phyloP scores from a whole-genome alignment of 345 rosid genomes.

The Gossypium rotundifolium region DNA sequence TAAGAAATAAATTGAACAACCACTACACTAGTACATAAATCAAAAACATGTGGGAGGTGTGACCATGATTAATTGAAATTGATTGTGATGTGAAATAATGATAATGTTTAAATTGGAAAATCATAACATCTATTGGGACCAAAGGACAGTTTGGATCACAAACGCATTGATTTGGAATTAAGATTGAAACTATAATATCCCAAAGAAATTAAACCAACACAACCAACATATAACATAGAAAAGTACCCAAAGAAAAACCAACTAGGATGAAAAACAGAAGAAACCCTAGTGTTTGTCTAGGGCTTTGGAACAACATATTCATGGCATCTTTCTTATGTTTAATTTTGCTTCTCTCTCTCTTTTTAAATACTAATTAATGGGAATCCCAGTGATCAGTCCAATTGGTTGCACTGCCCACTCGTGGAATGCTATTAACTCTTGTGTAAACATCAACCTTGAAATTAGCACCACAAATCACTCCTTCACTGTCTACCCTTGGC shows the following conservation, averaged over 20 bases:
- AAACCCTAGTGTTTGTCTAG: background rate
- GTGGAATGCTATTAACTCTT: conserved; percentile 58
- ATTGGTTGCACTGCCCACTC: conserved; percentile 79
- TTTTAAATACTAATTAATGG: background rate
- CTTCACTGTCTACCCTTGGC: conserved; percentile 90
- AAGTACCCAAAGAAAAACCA: background rate
- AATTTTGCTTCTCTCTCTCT: background rate
- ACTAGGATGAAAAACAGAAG: background rate
- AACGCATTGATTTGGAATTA: no score
- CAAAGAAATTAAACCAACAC: background rate
- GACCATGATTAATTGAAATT: no score
- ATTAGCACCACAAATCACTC: conserved; percentile 74
- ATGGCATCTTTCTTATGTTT: background rate
- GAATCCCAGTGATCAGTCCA: conserved; percentile 5
- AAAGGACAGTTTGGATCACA: no score
- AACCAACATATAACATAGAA: background rate
- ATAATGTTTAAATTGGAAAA: no score
- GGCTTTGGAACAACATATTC: background rate
- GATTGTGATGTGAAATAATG: no score
- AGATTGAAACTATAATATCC: background rate
- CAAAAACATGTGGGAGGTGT: no score
- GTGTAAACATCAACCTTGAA: conserved; percentile 76
- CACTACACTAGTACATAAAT: no score
- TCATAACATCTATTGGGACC: no score
- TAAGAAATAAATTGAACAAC: accelerated